Base-by-base conservation (phyloP, 495 filamentous ascomycete species). In the Penicillium manginii region DNA sequence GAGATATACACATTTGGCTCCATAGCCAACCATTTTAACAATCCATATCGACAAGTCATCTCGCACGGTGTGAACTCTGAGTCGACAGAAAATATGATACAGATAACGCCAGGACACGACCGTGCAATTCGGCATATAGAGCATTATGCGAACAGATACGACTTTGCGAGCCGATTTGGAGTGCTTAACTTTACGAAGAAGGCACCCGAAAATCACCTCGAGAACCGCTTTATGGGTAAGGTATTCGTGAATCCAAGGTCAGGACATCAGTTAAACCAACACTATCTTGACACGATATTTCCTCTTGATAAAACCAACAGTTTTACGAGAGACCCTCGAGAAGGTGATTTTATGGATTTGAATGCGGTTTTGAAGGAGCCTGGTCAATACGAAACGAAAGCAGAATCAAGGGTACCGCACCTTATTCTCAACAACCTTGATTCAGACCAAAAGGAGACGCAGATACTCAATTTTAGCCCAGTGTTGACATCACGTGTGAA, bases 1-100 rank as follows among this genome's bases (percentile, higher is more conserved):
- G 89, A 91, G 65, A 82, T 91, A 32, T 92, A 91, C 71, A 91
- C 88, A 0, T 92, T 91, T 62, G 89, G 88, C 14, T 84, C 80
- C 48, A 87, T 88, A 23, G 86, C 89, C 8, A 90, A 89, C 62
- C 89, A 91, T 67, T 91, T 91, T 65, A 89, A 88, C 66, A 91
- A 91, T 61, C 89, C 88, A 8, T 82, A 81, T 58, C 74, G 33
- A 14, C 19, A 50, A 23, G 10, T 39, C 14, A 23, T 17, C 45
- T 23, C 76, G 17, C 75, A 40, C 32, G 47, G 37, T 19, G 46
- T 32, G 11, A 33, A 11, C 31, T 33, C 11, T 11, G 31, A 11
- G 11, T 11, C 31, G 4, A 33, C 5, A 33, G 4, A 33, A 4
- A 33, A 33, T 5, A 11, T 5, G 11, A 4, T 33, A 33, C 31